Evolutionary conservation across 371 early-diverging fungal genomes (phyloP).

Genomic region (Zopfochytrium polystomum): DNA sequence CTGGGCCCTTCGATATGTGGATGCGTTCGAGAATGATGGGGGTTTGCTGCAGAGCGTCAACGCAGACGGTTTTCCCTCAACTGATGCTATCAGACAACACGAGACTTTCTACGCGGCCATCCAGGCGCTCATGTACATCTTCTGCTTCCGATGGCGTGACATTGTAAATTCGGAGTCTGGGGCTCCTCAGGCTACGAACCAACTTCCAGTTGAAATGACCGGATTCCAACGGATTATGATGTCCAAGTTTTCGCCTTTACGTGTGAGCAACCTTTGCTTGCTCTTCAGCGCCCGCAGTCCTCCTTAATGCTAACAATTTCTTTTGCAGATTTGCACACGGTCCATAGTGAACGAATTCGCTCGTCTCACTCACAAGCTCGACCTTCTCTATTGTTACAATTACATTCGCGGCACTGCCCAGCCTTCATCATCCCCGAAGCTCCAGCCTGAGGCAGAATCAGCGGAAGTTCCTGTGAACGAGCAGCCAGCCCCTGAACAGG

Average conservation of each 20-base stretch:
- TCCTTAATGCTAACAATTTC: slow-evolving; percentile 9
- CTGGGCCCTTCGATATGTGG: slow-evolving; percentile 69
- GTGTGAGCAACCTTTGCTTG: slow-evolving; percentile 4
- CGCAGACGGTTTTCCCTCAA: neutral
- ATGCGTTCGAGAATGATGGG: slow-evolving; percentile 54
- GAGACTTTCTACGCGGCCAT: slow-evolving; percentile 77
- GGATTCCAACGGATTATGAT: slow-evolving; percentile 73
- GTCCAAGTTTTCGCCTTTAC: slow-evolving; percentile 79
- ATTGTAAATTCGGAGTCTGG: slow-evolving; percentile 42
- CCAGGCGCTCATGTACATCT: slow-evolving; percentile 83
- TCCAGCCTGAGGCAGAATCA: neutral
- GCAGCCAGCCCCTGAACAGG: slow-evolving; percentile 11
- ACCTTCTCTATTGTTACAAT: slow-evolving; percentile 84
- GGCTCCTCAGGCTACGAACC: slow-evolving; percentile 12
- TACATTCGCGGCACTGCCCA: slow-evolving; percentile 45
- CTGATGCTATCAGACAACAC: slow-evolving; percentile 12
- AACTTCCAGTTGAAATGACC: slow-evolving; percentile 51
- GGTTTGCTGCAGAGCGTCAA: slow-evolving; percentile 10
- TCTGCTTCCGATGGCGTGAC: slow-evolving; percentile 30
- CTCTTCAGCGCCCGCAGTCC: neutral
- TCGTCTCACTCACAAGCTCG: slow-evolving; percentile 66
- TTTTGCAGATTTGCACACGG: slow-evolving; percentile 62
- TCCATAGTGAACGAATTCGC: slow-evolving; percentile 86
- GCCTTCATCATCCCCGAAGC: neutral
- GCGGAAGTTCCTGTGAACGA: slow-evolving; percentile 1